phyloP scores from a whole-genome alignment of 805 yeast species.

The Ogataea allantospora region DNA sequence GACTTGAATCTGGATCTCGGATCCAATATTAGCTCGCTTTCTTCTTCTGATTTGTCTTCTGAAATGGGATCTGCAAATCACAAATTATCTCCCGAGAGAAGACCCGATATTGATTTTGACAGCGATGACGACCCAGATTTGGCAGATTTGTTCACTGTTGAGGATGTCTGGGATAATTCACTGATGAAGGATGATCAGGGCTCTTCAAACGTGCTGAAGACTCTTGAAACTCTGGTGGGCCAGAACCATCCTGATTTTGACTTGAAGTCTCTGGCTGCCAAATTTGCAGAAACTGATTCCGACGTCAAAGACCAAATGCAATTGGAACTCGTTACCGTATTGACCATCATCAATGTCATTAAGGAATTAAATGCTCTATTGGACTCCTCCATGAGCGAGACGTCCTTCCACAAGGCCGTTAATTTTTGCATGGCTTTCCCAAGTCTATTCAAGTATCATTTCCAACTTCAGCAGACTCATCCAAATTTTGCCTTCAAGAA shows the following conservation, averaged over 20 bases:
- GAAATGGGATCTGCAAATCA: conserved; percentile 11
- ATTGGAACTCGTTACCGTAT: conserved; percentile 28
- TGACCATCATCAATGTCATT: conserved; percentile 22
- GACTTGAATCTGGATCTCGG: conserved; percentile 13
- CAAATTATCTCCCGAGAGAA: conserved; percentile 1
- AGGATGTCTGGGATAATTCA: conserved; percentile 10
- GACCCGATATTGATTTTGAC: conserved; percentile 1
- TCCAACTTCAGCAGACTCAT: conserved; percentile 25
- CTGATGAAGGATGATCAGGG: conserved; percentile 12
- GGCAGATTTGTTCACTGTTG: conserved; percentile 5
- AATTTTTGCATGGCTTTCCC: conserved; percentile 17
- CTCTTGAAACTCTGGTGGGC: conserved; percentile 11
- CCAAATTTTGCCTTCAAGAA: conserved; percentile 28
- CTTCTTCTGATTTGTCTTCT: conserved; percentile 14
- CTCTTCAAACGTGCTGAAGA: conserved; percentile 3
- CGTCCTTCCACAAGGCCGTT: conserved; percentile 14
- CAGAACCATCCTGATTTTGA: conserved; percentile 5
- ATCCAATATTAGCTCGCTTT: conserved; percentile 10
- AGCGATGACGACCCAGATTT: conserved; percentile 1
- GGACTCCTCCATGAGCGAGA: conserved; percentile 11
- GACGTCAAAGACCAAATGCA: conserved; percentile 13
- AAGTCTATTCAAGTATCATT: conserved; percentile 27
- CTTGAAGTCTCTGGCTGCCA: conserved; percentile 4
- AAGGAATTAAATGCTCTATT: conserved; percentile 17
- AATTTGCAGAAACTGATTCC: conserved; percentile 5